phyloP scores from a whole-genome alignment of 805 yeast genomes.

The Starmerella geochares region DNA sequence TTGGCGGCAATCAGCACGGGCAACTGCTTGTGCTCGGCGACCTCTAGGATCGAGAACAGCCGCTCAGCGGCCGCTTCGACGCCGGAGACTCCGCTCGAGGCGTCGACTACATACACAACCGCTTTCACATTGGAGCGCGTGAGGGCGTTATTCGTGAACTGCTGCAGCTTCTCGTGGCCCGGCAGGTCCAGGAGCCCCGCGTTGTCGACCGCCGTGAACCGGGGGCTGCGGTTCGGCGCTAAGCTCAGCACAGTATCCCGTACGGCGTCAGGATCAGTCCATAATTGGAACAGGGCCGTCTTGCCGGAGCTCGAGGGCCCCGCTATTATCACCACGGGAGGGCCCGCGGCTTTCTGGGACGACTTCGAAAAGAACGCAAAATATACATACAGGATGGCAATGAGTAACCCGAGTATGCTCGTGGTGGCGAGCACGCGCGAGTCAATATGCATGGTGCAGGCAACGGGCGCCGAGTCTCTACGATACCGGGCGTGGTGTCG shows the following conservation, averaged over 20 bases:
- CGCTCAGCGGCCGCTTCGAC: slow-evolving; percentile 48
- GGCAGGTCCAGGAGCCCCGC: slow-evolving; percentile 63
- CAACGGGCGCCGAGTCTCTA: too few relatives aligned
- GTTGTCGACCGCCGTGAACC: not conserved
- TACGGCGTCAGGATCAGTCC: slow-evolving; percentile 10
- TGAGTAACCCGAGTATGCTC: not conserved
- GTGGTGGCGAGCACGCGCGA: not conserved
- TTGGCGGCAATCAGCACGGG: slow-evolving; percentile 73
- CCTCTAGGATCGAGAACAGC: slow-evolving; percentile 47
- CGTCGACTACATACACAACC: slow-evolving; percentile 65
- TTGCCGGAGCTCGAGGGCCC: slow-evolving; percentile 63
- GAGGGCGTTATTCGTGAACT: slow-evolving; percentile 42
- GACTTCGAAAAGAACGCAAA: not conserved
- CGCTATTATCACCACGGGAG: slow-evolving; percentile 51
- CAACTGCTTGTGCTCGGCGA: slow-evolving; percentile 54
- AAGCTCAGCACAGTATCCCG: slow-evolving; percentile 19
- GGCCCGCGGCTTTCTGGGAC: slow-evolving; percentile 20
- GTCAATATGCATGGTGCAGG: not conserved
- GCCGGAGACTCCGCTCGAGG: slow-evolving; percentile 44
- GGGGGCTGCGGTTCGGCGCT: slow-evolving; percentile 14
- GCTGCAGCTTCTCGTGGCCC: slow-evolving; percentile 69
- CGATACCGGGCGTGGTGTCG: too few relatives aligned
- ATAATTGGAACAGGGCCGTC: slow-evolving; percentile 43
- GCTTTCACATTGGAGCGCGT: slow-evolving; percentile 43
- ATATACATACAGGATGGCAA: not conserved